Conservation (phyloP, 1,139 yeast genomes). For the Arxiozyma bovina region DNA sequence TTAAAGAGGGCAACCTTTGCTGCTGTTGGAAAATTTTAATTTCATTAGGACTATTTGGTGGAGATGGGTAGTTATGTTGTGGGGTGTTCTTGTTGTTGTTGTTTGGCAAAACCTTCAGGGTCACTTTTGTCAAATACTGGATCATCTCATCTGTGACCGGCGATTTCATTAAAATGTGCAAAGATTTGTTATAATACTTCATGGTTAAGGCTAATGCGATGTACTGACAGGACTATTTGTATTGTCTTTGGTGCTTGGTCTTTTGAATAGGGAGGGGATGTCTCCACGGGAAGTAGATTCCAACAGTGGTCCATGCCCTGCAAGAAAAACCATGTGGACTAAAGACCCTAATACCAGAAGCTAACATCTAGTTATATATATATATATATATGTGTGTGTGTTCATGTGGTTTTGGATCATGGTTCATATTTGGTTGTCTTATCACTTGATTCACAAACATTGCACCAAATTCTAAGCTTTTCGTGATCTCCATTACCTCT, state of each 20-base stretch:
- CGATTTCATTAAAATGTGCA: constrained; percentile 27
- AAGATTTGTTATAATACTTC: constrained; percentile 26
- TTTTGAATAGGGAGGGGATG: not conserved
- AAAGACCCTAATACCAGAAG: too few species aligned
- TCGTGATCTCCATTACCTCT: not conserved
- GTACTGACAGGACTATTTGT: not conserved
- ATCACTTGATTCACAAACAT: not conserved
- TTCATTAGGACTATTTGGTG: constrained; percentile 12
- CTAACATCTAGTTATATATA: not conserved
- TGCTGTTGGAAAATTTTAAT: not conserved
- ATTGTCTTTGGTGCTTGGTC: not conserved
- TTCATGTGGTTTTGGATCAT: too few species aligned
- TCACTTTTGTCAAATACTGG: constrained; percentile 24
- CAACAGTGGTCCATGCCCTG: too few species aligned
- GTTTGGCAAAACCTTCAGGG: constrained; percentile 26
- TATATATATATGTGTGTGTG: not conserved
- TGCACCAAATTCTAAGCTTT: not conserved
- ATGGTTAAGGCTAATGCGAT: constrained; percentile 6
- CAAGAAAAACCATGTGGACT: too few species aligned
- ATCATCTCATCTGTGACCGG: constrained; percentile 32
- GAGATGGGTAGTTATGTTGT: constrained; percentile 11
- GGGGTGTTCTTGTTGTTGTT: not conserved
- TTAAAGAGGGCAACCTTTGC: constrained; percentile 48
- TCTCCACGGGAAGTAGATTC: too few species aligned
- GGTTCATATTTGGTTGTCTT: not conserved